Evolutionary conservation across 352 stramenopile genomes (phyloP), one percentile per base, ranked within the genome.

Genomic region (Globisporangium recalcitrans): DNA sequence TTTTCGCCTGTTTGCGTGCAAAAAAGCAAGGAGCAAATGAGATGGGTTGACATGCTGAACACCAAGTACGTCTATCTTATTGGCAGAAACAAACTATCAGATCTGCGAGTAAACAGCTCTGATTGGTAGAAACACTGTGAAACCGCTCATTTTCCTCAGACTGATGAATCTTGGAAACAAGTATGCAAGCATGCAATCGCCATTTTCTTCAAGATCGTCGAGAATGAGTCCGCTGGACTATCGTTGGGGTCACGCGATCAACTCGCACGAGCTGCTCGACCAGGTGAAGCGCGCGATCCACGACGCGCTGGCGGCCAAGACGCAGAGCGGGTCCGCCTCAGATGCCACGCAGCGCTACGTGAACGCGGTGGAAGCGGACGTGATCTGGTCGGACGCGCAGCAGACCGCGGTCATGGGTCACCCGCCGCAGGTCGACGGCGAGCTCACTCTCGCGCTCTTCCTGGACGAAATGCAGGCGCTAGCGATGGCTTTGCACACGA

Each of bases 291-390:
- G 49, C 5, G 61, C 78, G 40, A 74, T 87, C 49, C 40, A 62
- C 38, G 47, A 40, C 52, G 77, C 58, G 4, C 16, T 46, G 5
- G 16, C 16, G 16, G 6, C 10, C 38, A 46, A 21, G 38, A 46
- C 21, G 38, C 14, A 46, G 38, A 58, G 64, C 46, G 29, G 27
- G 34, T 5, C 21, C n/a, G n/a, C 27, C 26, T 53, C 48, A 16
- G 44, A 13, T 40, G 32, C 47, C n/a, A 54, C 59, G 4, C 6
- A 21, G 4, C 58, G 63, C 24, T 81, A 74, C 38, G 70, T 78
- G 40, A 90, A 88, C 65, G 81, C 81, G 42, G 71, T 88, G 32
- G 81, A 90, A 49, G 81, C 81, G 58, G 81, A 90, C 56, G 77
- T 90, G 58, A 84, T 91, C 49, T 91, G 79, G 78, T 77, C 75